A percentile compares a stretch with the other conserved stretches of the same genome.
Evolutionary conservation across 257 asterid species (phyloP).

Genomic region (Misopates orontium): DNA sequence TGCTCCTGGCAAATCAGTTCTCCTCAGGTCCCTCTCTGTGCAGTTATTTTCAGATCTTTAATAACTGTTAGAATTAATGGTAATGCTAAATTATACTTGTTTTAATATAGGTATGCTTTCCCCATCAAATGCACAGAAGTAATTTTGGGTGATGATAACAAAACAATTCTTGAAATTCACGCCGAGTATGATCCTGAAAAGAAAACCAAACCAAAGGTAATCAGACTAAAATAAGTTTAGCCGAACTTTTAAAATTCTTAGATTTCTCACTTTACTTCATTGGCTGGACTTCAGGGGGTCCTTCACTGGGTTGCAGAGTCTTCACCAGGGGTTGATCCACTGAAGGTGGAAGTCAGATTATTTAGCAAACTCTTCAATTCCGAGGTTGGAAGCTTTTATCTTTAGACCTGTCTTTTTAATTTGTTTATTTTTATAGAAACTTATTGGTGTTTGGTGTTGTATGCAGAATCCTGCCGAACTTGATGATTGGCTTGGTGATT

Average conservation of each 20-base stretch:
- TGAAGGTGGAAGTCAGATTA: slow-evolving; percentile 81
- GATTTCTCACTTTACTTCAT: neutral
- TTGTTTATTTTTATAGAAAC: neutral
- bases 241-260: neutral
- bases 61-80: neutral
- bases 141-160: slow-evolving; percentile 58
- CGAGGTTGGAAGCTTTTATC: slow-evolving; percentile 54
- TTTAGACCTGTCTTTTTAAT: slow-evolving; percentile 11
- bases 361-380: slow-evolving; percentile 78
- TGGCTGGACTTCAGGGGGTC: slow-evolving; percentile 65
- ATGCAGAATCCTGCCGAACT: slow-evolving; percentile 81
- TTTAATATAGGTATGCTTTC: slow-evolving; percentile 71
- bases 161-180: slow-evolving; percentile 65
- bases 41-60: neutral
- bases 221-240: neutral
- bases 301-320: slow-evolving; percentile 95
- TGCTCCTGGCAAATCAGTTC: slow-evolving; percentile 93
- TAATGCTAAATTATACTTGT: slow-evolving; percentile 18
- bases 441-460: slow-evolving; percentile 17
- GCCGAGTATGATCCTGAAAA: slow-evolving; percentile 84
- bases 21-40: slow-evolving; percentile 58
- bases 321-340: slow-evolving; percentile 67
- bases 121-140: slow-evolving; percentile 87
- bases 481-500: slow-evolving; percentile 82
- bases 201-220: slow-evolving; percentile 86